Conservation (phyloP, 139 green algal genomes). For the Parachlorella kessleri region DNA sequence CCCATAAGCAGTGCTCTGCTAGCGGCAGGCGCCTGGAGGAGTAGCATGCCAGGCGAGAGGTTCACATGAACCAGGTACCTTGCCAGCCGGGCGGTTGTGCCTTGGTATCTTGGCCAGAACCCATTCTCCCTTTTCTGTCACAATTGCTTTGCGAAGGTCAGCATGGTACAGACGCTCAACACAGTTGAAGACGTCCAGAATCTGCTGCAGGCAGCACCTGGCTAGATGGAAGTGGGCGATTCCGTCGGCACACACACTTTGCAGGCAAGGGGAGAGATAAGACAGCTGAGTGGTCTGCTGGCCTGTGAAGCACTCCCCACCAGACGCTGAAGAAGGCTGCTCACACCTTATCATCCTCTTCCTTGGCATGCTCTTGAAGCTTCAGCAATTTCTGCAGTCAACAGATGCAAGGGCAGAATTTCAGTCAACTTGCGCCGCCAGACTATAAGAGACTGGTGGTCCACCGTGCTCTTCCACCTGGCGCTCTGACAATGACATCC, state of each 20-base stretch:
- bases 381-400: constrained; percentile 7
- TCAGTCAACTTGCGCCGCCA: too few species aligned
- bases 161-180: constrained; percentile 31
- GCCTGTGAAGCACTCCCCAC: neutral
- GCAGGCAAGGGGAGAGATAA: neutral
- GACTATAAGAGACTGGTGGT: too few species aligned
- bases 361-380: constrained; percentile 16
- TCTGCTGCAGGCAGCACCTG: constrained; percentile 5
- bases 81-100: constrained; percentile 1
- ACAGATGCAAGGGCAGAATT: neutral
- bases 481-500: too few species aligned
- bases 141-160: constrained; percentile 17
- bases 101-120: neutral
- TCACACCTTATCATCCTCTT: constrained; percentile 36
- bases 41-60: too few species aligned
- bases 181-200: constrained; percentile 36
- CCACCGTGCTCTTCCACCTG: too few species aligned
- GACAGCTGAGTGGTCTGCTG: neutral
- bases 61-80: too few species aligned
- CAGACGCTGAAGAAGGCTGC: too few species aligned
- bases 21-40: too few species aligned
- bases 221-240: neutral
- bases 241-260: neutral
- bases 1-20: too few species aligned
- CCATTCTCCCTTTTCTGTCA: neutral